Conservation (phyloP, 768 basidiomycete genomes). For the Melanogaster broomeanus region DNA sequence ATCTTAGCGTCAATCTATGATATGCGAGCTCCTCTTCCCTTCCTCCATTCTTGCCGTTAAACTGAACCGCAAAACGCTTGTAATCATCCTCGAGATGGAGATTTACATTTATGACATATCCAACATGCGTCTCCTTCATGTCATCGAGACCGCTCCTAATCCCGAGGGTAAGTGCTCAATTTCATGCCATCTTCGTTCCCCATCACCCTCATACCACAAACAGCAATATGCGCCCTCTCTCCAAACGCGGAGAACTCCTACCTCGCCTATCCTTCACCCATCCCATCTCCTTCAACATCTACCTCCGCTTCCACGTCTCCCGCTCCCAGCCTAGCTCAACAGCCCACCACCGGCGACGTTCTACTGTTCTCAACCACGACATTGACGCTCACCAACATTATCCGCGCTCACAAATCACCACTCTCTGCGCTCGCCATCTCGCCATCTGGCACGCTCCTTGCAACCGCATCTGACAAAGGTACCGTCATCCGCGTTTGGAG, state of each 20-base stretch:
- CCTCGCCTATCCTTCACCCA: slow-evolving; percentile 94
- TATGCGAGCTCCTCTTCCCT: slow-evolving; percentile 97
- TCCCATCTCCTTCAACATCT: slow-evolving; percentile 77
- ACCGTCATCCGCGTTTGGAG: slow-evolving; percentile 97
- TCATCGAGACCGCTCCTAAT: slow-evolving; percentile 95
- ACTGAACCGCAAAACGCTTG: slow-evolving; percentile 93
- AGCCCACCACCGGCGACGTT: slow-evolving; percentile 72
- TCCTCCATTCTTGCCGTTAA: slow-evolving; percentile 97
- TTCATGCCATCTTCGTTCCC: neutral
- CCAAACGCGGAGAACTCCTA: slow-evolving; percentile 92
- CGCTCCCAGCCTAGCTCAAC: slow-evolving; percentile 42
- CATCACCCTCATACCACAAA: slow-evolving; percentile 1
- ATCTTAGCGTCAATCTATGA: slow-evolving; percentile 89
- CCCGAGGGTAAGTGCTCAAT: slow-evolving; percentile 69
- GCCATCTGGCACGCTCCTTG: slow-evolving; percentile 83
- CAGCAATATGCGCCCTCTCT: slow-evolving; percentile 93
- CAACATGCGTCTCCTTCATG: slow-evolving; percentile 96
- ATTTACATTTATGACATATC: slow-evolving; percentile 99
- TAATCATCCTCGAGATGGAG: slow-evolving; percentile 95
- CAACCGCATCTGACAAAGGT: slow-evolving; percentile 92
- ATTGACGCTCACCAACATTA: slow-evolving; percentile 90
- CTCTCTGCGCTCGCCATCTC: slow-evolving; percentile 88
- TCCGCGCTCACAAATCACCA: slow-evolving; percentile 95
- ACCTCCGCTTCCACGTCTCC: slow-evolving; percentile 40
- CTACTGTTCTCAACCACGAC: slow-evolving; percentile 93